A percentile compares a stretch with the other conserved stretches of the same genome.
Conservation (phyloP, 2,329 filamentous ascomycete species). For the Aspergillus quadricinctus region DNA sequence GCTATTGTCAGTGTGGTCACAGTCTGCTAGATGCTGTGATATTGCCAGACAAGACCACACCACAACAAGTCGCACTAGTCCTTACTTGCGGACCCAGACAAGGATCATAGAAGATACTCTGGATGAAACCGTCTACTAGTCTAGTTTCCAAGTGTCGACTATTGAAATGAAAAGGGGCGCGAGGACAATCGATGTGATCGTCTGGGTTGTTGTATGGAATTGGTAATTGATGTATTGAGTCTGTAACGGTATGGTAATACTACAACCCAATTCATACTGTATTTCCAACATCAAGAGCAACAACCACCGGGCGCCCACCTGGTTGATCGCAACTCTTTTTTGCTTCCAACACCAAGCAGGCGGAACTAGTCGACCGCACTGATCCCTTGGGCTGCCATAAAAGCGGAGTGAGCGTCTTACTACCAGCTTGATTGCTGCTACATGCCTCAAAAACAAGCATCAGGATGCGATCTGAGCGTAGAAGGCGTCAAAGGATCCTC, state of each 20-base stretch:
- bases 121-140: neutral
- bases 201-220: neutral
- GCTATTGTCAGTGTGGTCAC: neutral
- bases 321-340: neutral
- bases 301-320: neutral
- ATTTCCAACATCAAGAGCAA: neutral
- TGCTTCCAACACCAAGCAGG: neutral
- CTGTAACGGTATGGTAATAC: neutral
- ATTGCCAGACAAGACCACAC: neutral
- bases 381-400: neutral
- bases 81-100: neutral
- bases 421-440: neutral
- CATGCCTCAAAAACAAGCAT: neutral
- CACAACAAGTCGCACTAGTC: neutral
- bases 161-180: neutral
- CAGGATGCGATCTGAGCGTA: neutral
- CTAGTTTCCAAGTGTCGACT: neutral
- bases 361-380: neutral
- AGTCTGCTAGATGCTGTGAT: neutral
- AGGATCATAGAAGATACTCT: neutral
- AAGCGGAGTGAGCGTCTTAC: neutral
- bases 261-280: neutral
- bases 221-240: neutral
- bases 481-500: neutral
- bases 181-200: neutral